Evolutionary conservation across 352 stramenopile species (phyloP).

Genomic region (Phytophthora megakarya): DNA sequence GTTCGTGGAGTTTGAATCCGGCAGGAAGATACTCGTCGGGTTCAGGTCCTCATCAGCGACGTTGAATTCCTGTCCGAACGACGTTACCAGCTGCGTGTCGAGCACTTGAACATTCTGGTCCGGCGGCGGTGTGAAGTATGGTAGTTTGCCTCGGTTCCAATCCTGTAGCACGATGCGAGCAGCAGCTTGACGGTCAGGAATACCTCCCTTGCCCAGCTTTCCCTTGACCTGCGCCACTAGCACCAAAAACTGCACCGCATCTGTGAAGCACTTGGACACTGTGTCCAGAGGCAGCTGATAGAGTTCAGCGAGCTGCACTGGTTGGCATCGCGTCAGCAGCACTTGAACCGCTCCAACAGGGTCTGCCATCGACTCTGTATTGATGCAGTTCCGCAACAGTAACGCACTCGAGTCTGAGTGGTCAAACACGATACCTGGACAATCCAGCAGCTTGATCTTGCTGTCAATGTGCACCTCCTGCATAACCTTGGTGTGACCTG

Average conservation of each 20-base stretch:
- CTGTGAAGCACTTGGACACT: constrained; percentile 52
- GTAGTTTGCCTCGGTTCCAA: constrained; percentile 92
- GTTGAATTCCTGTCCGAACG: constrained; percentile 71
- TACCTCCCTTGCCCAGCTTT: constrained; percentile 95
- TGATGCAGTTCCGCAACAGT: constrained; percentile 96
- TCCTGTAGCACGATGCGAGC: constrained; percentile 92
- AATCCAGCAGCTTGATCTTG: constrained; percentile 98
- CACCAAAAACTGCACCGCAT: constrained; percentile 94
- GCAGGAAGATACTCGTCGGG: constrained; percentile 68
- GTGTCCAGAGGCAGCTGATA: constrained; percentile 93
- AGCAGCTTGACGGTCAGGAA: constrained; percentile 93
- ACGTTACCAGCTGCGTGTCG: constrained; percentile 65
- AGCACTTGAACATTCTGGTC: constrained; percentile 67
- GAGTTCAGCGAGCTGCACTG: constrained; percentile 92
- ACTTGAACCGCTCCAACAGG: constrained; percentile 93
- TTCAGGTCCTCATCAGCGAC: constrained; percentile 69
- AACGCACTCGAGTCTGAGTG: constrained; percentile 85
- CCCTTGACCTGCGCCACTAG: constrained; percentile 92
- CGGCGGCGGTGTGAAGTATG: constrained; percentile 88
- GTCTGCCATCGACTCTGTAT: constrained; percentile 95
- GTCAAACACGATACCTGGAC: constrained; percentile 98
- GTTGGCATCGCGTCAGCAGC: constrained; percentile 93
- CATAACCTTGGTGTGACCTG: constrained; percentile 97
- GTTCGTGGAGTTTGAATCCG: constrained; percentile 36
- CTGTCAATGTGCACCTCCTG: constrained; percentile 98